These are phyloP conservation scores for Abrus precatorius DNA, from an alignment of 306 rosid genomes.

Conservation along the genomic window DNA sequence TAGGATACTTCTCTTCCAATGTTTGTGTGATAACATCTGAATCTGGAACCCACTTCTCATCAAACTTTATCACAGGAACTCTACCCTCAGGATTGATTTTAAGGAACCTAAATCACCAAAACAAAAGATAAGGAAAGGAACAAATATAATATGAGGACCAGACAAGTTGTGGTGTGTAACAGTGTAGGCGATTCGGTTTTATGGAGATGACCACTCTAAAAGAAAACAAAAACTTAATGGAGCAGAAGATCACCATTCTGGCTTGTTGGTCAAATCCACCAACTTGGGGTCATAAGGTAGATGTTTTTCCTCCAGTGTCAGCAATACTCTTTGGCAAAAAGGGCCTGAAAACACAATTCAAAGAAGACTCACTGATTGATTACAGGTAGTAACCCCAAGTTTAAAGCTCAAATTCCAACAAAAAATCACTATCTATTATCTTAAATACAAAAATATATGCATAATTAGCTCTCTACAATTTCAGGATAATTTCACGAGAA, in stretches of 20 bases:
- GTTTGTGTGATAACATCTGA: constrained; percentile 84
- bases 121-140: constrained; percentile 32
- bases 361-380: constrained; percentile 28
- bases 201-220: background rate
- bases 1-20: constrained; percentile 90
- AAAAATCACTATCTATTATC: background rate
- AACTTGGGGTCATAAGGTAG: constrained; percentile 85
- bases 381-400: background rate
- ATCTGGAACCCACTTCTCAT: constrained; percentile 92
- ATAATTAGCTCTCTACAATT: constrained; percentile 6
- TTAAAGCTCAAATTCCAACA: constrained; percentile 39
- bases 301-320: constrained; percentile 89
- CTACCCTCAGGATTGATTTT: constrained; percentile 77
- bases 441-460: constrained; percentile 26
- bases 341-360: constrained; percentile 65
- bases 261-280: constrained; percentile 85
- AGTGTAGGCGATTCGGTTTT: background rate
- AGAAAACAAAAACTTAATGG: background rate
- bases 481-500: constrained; percentile 2
- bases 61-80: constrained; percentile 83
- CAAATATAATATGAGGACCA: background rate
- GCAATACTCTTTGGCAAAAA: constrained; percentile 88
- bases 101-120: constrained; percentile 70
- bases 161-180: background rate
- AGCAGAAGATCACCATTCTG: constrained; percentile 75